Evolutionary conservation across 2,329 filamentous ascomycete species (phyloP), one percentile per base, ranked within the genome.

Genomic region (Ascochyta viciae-villosae): DNA sequence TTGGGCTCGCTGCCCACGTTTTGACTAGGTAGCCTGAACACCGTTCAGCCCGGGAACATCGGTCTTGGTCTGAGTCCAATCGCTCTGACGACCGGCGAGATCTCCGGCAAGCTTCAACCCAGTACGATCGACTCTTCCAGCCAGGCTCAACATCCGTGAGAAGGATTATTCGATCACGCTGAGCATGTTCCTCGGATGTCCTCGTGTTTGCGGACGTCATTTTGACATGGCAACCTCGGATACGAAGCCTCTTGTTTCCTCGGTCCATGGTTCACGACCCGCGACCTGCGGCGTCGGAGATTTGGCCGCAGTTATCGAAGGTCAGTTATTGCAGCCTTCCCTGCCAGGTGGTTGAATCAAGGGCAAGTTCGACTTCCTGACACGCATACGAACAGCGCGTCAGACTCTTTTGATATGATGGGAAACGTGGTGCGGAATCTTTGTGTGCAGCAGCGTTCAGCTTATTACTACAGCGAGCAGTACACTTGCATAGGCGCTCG

Each of bases 1-100:
- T 46, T 46, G 23, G 33, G 24, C n/a, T 47, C 23, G 37, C 53
- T 51, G 41, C 26, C 47, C 47, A 56, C 53, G 24, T 42, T 56
- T 31, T 47, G 42, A 46, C 42, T 47, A 50, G 47, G 16, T 10
- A 19, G 19, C 2, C 19, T 13, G 16, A 44, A 26, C 24, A 9
- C 19, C 40, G 29, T 24, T 45, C 34, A 37, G 35, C 15, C 34
- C 42, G 39, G 15, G 24, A 42, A 43, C 46, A 19, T 19, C 19
- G 19, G 19, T 19, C 27, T 50, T 47, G 42, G 46, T 41, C 15
- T 31, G 19, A 43, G 37, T 22, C 24, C 15, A 47, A 26, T 19
- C 19, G 34, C 24, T 22, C 39, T 19, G 23, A 37, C 12, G 10
- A 50, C 34, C 53, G 53, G 42, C 33, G 37, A 42, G 47, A 51